Evolutionary conservation across 257 asterid species (phyloP).

Genomic region (Petunia secreta): DNA sequence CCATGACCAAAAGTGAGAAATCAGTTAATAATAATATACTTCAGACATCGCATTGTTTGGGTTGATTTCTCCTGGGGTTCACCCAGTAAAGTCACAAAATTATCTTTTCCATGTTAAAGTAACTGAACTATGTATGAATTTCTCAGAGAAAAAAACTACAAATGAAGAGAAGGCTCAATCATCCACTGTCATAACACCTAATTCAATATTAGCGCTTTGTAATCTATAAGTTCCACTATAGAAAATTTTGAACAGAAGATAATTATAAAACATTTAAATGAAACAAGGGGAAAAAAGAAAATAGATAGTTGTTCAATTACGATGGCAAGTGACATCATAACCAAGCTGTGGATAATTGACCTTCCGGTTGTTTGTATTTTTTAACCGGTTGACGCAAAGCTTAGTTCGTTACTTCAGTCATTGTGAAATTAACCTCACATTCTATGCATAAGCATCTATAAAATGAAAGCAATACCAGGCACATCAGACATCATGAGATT

Average conservation of each 20-base stretch:
- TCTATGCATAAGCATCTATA: background rate
- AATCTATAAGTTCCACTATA: background rate
- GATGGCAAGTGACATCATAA: too few relatives aligned
- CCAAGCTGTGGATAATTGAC: too few relatives aligned
- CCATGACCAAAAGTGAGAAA: background rate
- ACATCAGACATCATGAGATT: slow-evolving; percentile 91
- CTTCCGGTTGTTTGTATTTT: background rate
- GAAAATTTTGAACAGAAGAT: too few relatives aligned
- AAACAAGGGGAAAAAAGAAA: too few relatives aligned
- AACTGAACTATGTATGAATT: slow-evolving; percentile 2
- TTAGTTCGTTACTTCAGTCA: background rate
- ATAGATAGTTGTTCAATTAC: too few relatives aligned
- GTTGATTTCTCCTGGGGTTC: background rate
- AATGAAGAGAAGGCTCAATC: background rate
- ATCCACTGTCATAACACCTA: background rate
- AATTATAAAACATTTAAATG: too few relatives aligned
- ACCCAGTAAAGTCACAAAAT: background rate
- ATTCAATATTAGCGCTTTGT: background rate
- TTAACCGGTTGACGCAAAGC: background rate
- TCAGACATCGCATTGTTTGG: background rate
- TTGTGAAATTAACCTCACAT: background rate
- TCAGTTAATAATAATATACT: background rate
- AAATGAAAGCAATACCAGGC: slow-evolving; percentile 58
- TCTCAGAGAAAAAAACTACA: background rate
- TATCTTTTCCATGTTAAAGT: background rate